Percentiles rank a stretch among this genome's conserved stretches.
Evolutionary conservation across 176 grass and related monocot species (phyloP).

Genomic region (Raddia distichophylla): DNA sequence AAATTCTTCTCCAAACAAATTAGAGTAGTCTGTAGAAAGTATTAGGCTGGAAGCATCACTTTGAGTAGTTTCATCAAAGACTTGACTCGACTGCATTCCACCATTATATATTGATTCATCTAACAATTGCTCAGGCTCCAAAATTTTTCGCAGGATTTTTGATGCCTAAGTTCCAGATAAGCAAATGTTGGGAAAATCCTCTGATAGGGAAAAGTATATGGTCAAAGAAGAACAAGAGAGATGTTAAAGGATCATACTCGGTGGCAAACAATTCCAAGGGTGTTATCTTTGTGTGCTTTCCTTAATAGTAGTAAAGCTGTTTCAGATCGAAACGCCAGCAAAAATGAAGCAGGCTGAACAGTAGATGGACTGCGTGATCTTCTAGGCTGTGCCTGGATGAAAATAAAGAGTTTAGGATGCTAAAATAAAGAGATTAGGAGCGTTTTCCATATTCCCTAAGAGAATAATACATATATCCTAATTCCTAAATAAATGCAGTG

Average conservation of each 20-base stretch:
- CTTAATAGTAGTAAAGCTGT: conserved; percentile 70
- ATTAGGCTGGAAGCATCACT: conserved; percentile 48
- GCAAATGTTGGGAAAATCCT: conserved; percentile 30
- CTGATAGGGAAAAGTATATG: background rate
- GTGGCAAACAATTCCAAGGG: conserved; percentile 83
- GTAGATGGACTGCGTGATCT: conserved; percentile 76
- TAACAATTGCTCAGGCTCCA: conserved; percentile 49
- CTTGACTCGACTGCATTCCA: conserved; percentile 31
- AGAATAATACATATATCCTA: conserved; percentile 11
- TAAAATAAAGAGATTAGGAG: conserved; percentile 3
- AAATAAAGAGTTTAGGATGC: conserved; percentile 39
- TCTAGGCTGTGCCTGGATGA: conserved; percentile 70
- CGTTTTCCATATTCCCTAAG: conserved; percentile 22
- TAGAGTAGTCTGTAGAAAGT: conserved; percentile 64
- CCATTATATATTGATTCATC: conserved; percentile 42
- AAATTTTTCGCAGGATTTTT: conserved; percentile 64
- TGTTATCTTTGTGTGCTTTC: conserved; percentile 77
- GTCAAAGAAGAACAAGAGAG: conserved; percentile 35
- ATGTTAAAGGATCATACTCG: conserved; percentile 58
- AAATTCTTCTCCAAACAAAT: conserved; percentile 89
- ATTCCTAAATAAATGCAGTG: conserved; percentile 9
- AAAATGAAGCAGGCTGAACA: conserved; percentile 59
- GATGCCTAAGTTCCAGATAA: conserved; percentile 69
- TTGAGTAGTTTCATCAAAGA: conserved; percentile 60
- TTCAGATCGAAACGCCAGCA: conserved; percentile 85